Conservation (phyloP, 805 yeast genomes). For the Wickerhamomyces tratensis region DNA sequence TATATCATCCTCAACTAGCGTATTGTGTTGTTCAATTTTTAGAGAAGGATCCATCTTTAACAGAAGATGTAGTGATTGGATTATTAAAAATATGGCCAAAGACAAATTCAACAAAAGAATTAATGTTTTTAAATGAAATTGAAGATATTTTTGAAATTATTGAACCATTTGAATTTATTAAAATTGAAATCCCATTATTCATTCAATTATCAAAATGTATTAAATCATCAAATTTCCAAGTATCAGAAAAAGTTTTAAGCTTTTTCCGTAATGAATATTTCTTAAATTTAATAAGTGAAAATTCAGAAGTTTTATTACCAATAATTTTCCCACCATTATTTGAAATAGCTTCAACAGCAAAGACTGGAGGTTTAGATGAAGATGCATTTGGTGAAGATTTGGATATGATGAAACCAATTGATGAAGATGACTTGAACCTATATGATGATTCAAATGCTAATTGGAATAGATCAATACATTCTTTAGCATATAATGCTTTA, state of each 20-base stretch:
- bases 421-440: slow-evolving; percentile 27
- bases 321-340: slow-evolving; percentile 85
- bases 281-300: slow-evolving; percentile 80
- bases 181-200: slow-evolving; percentile 86
- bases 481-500: slow-evolving; percentile 83
- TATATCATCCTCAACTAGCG: slow-evolving; percentile 95
- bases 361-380: slow-evolving; percentile 10
- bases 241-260: slow-evolving; percentile 87
- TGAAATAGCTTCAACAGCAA: slow-evolving; percentile 45
- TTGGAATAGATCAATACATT: slow-evolving; percentile 92
- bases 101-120: slow-evolving; percentile 88
- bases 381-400: slow-evolving; percentile 11
- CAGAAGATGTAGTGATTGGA: slow-evolving; percentile 96
- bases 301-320: slow-evolving; percentile 87
- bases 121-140: slow-evolving; percentile 89
- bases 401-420: slow-evolving; percentile 13
- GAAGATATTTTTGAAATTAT: slow-evolving; percentile 96
- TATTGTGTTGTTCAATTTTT: slow-evolving; percentile 94
- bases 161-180: slow-evolving; percentile 86
- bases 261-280: slow-evolving; percentile 95
- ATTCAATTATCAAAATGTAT: slow-evolving; percentile 93
- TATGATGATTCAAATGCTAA: slow-evolving; percentile 47
- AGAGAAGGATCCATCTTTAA: slow-evolving; percentile 85
- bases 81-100: slow-evolving; percentile 94
- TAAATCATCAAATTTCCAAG: slow-evolving; percentile 93